Conservation (phyloP, 2,329 filamentous ascomycete genomes). For the Dothideomycetes sp. region DNA sequence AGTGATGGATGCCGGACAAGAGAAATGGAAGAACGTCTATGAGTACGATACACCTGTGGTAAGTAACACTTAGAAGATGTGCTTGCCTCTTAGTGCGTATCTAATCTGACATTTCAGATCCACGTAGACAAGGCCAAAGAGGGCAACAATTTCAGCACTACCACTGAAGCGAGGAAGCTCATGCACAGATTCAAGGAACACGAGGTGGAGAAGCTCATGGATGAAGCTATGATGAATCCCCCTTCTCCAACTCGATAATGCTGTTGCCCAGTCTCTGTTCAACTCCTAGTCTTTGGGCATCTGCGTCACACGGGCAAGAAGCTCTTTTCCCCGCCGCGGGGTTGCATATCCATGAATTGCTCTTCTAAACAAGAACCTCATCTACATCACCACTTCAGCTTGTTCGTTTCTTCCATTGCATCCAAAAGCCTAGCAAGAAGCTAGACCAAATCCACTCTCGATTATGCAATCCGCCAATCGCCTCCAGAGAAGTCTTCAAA, state of each 20-base stretch:
- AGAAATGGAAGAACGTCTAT: slow-evolving; percentile 63
- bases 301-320: not conserved
- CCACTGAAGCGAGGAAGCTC: slow-evolving; percentile 55
- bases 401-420: not conserved
- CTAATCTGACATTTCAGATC: slow-evolving; percentile 38
- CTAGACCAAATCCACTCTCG: not conserved
- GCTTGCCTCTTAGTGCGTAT: no score
- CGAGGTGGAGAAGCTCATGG: slow-evolving; percentile 61
- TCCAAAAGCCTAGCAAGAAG: not conserved
- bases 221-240: slow-evolving; percentile 36
- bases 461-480: slow-evolving; percentile 47
- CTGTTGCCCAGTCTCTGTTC: not conserved
- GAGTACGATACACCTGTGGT: slow-evolving; percentile 78
- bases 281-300: not conserved
- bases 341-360: not conserved
- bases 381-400: not conserved
- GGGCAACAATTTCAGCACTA: slow-evolving; percentile 43
- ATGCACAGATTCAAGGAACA: slow-evolving; percentile 68
- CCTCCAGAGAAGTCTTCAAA: slow-evolving; percentile 42
- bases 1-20: slow-evolving; percentile 54
- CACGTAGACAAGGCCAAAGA: slow-evolving; percentile 52
- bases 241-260: slow-evolving; percentile 6
- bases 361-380: not conserved
- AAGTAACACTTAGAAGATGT: no score
- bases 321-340: not conserved